Base-by-base conservation (phyloP, 768 basidiomycete species). In the Collybia sordida region DNA sequence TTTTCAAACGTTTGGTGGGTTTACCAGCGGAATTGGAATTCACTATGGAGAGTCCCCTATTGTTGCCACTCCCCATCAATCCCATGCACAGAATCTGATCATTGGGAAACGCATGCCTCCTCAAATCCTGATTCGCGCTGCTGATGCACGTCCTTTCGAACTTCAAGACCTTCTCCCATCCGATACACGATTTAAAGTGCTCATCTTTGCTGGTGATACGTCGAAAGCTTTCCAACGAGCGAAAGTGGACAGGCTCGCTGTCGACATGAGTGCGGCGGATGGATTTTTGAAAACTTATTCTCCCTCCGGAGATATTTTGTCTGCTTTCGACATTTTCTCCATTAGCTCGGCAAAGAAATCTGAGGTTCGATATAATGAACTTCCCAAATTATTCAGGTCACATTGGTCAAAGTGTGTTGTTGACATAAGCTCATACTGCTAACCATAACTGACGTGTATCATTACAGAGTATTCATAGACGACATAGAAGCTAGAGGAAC, bases 401-500 rank as follows among this genome's bases (percentile, higher is more conserved):
- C 83, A 85, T 61, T 85, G 83, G 83, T 77, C 81, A 0, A 83
- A 77, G 83, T 83, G 43, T 46, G 74, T 69, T 48, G 6, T 37
- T 36, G n/a, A n/a, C n/a, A n/a, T n/a, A 14, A 31, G 14, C 27
- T 38, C 1, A 6, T 25, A 3, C 18, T 7, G 21, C 18, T 47
- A 12, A 14, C 14, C 31, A 31, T 31, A 4, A 12, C 31, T 31
- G 31, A 31, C 14, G 14, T 11, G 4, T 31, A 31, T 3, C 31
- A 11, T 31, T 37, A 3, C 49, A 88, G 86, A 63, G 77, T 84
- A 5, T 69, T 83, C 24, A 68, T 85, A 11, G 87, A 89, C 51
- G 84, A 83, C 49, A 62, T 55, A 1, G 77, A 82, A 51, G 51
- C 75, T 25, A 66, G 62, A 14, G 76, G 74, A 3, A 59, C 47